Percentiles rank a stretch among this genome's conserved stretches.
phyloP scores from a whole-genome alignment of 352 stramenopile species.

The Globisporangium cederbergense region DNA sequence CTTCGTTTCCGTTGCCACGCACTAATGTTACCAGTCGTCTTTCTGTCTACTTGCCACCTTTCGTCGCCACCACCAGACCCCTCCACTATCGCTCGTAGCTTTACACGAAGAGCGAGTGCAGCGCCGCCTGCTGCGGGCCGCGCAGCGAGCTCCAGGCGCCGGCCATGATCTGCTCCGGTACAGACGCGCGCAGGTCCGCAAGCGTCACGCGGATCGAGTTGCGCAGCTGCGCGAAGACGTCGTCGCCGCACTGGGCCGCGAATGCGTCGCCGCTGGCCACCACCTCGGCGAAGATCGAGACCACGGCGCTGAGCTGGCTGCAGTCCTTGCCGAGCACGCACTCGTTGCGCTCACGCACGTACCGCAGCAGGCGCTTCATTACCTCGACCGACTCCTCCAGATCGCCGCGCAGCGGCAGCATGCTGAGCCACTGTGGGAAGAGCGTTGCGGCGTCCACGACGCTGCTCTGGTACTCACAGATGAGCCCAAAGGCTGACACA shows the following conservation, averaged over 20 bases:
- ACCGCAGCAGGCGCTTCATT: slow-evolving; percentile 58
- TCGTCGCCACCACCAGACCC: background rate
- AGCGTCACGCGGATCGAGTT: slow-evolving; percentile 46
- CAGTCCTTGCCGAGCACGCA: slow-evolving; percentile 53
- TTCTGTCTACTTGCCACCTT: background rate
- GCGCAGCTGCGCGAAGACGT: slow-evolving; percentile 36
- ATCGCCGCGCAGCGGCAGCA: slow-evolving; percentile 73
- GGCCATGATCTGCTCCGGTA: slow-evolving; percentile 56
- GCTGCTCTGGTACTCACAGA: slow-evolving; percentile 60
- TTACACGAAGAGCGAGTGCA: slow-evolving; percentile 68
- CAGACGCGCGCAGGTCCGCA: slow-evolving; percentile 35
- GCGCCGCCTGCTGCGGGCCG: slow-evolving; percentile 44
- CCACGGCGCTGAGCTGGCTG: slow-evolving; percentile 47
- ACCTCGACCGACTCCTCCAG: slow-evolving; percentile 73
- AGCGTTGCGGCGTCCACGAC: slow-evolving; percentile 44
- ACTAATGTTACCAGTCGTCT: slow-evolving; percentile 13
- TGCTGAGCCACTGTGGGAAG: slow-evolving; percentile 66
- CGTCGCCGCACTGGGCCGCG: slow-evolving; percentile 40
- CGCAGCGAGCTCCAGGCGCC: slow-evolving; percentile 55
- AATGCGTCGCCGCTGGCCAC: slow-evolving; percentile 39
- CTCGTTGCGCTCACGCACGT: slow-evolving; percentile 54
- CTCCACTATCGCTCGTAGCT: background rate
- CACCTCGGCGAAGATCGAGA: slow-evolving; percentile 58
- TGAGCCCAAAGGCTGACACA: slow-evolving; percentile 66
- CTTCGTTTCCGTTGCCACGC: slow-evolving; percentile 1